A percentile compares a stretch with the other conserved stretches of the same genome.
These are phyloP conservation scores for Pilatotrama ljubarskyi DNA, from an alignment of 768 basidiomycete genomes.

Conservation along the genomic window DNA sequence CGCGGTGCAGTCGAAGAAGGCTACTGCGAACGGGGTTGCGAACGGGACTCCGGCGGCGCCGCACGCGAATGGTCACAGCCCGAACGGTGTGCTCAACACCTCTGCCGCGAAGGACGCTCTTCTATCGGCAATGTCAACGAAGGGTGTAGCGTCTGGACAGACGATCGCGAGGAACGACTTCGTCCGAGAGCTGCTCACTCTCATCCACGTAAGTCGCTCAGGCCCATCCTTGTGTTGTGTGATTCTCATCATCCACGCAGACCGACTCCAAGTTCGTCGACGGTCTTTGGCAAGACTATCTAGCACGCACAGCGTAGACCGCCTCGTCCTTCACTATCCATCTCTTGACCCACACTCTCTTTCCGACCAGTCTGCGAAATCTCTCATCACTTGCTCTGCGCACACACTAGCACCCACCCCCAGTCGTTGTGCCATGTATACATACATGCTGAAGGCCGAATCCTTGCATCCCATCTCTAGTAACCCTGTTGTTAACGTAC, in stretches of 20 bases:
- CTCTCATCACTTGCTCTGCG: background rate
- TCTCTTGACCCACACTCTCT: background rate
- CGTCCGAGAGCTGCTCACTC: constrained; percentile 70
- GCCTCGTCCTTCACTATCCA: background rate
- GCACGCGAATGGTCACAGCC: background rate
- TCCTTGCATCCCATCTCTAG: background rate
- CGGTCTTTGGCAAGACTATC: constrained; percentile 55
- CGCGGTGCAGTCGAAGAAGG: constrained; percentile 7
- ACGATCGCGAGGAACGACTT: constrained; percentile 40
- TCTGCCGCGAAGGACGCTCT: constrained; percentile 16
- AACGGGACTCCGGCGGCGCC: background rate
- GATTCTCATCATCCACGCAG: constrained; percentile 33
- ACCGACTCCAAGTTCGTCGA: constrained; percentile 69
- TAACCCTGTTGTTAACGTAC: background rate
- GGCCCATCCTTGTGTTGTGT: too few relatives aligned
- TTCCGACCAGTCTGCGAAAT: background rate
- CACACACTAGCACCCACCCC: background rate
- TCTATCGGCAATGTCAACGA: constrained; percentile 2
- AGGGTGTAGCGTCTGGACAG: background rate
- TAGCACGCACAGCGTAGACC: constrained; percentile 7
- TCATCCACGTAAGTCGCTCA: constrained; percentile 38
- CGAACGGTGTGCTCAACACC: constrained; percentile 7
- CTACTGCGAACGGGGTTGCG: background rate
- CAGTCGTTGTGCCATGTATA: background rate
- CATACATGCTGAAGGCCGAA: too few relatives aligned